These are phyloP conservation scores for Pyrus pyrifolia DNA, from an alignment of 306 rosid genomes.

Conservation along the genomic window DNA sequence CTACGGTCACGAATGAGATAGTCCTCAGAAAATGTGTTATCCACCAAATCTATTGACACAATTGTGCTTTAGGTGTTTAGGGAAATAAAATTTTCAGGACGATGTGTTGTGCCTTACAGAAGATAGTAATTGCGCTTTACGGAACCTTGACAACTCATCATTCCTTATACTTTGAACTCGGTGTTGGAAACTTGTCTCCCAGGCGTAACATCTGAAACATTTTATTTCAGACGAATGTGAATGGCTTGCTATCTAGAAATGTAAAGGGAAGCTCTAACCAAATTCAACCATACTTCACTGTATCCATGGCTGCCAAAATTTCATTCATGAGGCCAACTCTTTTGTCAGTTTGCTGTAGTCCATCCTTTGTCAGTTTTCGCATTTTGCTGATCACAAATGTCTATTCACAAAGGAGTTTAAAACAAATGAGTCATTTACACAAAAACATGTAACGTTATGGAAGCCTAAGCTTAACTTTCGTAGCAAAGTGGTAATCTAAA, in stretches of 20 bases:
- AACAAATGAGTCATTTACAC: background rate
- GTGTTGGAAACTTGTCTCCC: constrained; percentile 79
- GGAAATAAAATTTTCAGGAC: constrained; percentile 3
- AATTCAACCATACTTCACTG: constrained; percentile 59
- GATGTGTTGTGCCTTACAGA: constrained; percentile 33
- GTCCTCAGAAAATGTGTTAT: background rate
- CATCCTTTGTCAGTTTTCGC: constrained; percentile 68
- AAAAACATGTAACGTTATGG: background rate
- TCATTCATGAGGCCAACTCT: constrained; percentile 87
- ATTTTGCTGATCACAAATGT: constrained; percentile 57
- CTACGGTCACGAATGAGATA: background rate
- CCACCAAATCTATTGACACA: background rate
- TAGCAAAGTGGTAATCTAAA: background rate
- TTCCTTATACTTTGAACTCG: constrained; percentile 59
- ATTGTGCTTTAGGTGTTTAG: background rate
- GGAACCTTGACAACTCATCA: constrained; percentile 62
- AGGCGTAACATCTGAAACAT: constrained; percentile 77
- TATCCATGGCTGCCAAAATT: constrained; percentile 84
- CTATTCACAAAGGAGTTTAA: constrained; percentile 24
- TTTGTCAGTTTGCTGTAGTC: constrained; percentile 67
- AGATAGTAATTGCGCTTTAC: constrained; percentile 17
- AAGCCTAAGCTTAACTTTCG: background rate
- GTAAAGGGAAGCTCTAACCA: background rate
- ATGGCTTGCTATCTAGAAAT: background rate
- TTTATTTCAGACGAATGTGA: constrained; percentile 21